Conservation (phyloP, 345 rosid genomes). For the Corchorus olitorius region DNA sequence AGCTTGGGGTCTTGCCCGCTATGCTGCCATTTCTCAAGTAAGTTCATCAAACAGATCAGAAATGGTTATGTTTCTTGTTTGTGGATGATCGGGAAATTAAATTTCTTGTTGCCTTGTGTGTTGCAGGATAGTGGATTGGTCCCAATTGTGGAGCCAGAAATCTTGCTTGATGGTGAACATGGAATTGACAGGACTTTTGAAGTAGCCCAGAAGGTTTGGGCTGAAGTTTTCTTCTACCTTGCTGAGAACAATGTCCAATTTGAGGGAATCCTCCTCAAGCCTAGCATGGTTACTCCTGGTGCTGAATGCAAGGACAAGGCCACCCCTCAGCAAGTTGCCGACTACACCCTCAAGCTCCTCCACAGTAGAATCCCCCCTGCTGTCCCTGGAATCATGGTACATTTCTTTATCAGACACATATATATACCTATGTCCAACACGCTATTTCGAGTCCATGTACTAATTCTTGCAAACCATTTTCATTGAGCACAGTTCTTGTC, state of each 20-base stretch:
- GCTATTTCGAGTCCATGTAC: background rate
- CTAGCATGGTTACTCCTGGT: slow-evolving; percentile 99
- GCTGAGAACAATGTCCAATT: slow-evolving; percentile 96
- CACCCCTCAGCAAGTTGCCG: slow-evolving; percentile 80
- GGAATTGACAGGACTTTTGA: slow-evolving; percentile 91
- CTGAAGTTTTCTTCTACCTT: slow-evolving; percentile 96
- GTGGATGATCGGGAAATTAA: too few relatives aligned
- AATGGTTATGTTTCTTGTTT: background rate
- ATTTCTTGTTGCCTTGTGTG: slow-evolving; percentile 11
- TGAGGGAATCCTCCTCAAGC: slow-evolving; percentile 97
- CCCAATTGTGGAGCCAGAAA: slow-evolving; percentile 99
- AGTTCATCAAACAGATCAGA: background rate
- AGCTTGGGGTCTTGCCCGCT: slow-evolving; percentile 99
- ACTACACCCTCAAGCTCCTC: slow-evolving; percentile 95
- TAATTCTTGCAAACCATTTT: background rate
- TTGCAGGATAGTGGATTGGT: slow-evolving; percentile 91
- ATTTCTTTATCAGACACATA: background rate
- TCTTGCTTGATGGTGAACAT: slow-evolving; percentile 94
- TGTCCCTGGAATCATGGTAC: slow-evolving; percentile 99
- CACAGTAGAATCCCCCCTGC: slow-evolving; percentile 82
- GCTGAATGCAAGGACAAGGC: slow-evolving; percentile 90
- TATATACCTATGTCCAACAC: too few relatives aligned
- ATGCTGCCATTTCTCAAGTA: slow-evolving; percentile 93
- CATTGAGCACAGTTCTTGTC: slow-evolving; percentile 78
- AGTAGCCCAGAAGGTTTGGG: slow-evolving; percentile 96